Conservation (phyloP, 495 filamentous ascomycete species). For the Amniculicola lignicola region DNA sequence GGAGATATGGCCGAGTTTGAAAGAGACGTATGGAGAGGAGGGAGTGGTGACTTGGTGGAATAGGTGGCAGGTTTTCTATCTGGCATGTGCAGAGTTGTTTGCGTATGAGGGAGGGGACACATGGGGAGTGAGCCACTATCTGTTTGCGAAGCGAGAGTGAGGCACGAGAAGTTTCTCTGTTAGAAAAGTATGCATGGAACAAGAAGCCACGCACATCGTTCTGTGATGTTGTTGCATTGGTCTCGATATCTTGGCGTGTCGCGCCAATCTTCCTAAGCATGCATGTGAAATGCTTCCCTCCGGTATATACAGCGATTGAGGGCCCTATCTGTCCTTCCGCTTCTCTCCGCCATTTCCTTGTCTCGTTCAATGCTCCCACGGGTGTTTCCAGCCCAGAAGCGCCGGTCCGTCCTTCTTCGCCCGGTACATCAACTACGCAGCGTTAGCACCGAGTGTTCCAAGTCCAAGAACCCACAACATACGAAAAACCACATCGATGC, state of each 20-base stretch:
- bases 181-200: too few relatives aligned
- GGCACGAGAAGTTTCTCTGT: too few relatives aligned
- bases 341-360: background rate
- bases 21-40: constrained; percentile 57
- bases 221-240: constrained; percentile 3
- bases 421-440: constrained; percentile 79
- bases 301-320: constrained; percentile 8
- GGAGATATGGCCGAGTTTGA: constrained; percentile 56
- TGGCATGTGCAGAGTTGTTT: constrained; percentile 66
- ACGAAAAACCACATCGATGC: constrained; percentile 99
- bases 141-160: constrained; percentile 54
- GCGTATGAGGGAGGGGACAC: constrained; percentile 58
- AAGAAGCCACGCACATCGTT: too few relatives aligned
- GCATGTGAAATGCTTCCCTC: background rate
- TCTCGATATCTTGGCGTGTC: background rate
- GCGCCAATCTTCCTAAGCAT: background rate
- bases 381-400: constrained; percentile 91
- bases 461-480: constrained; percentile 22
- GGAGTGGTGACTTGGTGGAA: constrained; percentile 58
- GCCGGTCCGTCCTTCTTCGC: constrained; percentile 90
- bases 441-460: background rate
- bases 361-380: constrained; percentile 85
- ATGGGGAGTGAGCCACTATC: constrained; percentile 61
- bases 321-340: background rate
- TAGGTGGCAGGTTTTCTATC: constrained; percentile 66